These are phyloP conservation scores for Phlebiopsis flavidoalba DNA, from an alignment of 768 basidiomycete genomes.

Conservation along the genomic window DNA sequence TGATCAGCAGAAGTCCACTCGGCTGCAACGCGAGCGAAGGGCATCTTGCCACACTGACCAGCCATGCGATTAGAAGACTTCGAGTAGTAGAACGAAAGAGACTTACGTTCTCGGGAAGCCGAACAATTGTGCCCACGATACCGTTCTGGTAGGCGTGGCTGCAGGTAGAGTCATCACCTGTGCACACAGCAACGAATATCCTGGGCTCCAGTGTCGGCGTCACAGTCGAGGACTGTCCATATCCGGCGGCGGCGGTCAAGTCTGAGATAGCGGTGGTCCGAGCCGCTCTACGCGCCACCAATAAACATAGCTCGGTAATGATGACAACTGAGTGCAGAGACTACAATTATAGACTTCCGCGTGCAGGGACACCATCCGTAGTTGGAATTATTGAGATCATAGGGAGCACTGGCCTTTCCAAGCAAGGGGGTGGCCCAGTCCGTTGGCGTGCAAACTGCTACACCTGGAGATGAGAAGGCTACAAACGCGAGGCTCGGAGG, in stretches of 20 bases:
- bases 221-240: conserved; percentile 48
- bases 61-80: background rate
- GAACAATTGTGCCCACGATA: conserved; percentile 46
- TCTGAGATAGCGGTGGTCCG: conserved; percentile 28
- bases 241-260: conserved; percentile 40
- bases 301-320: background rate
- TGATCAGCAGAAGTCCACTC: conserved; percentile 40
- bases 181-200: conserved; percentile 48
- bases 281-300: conserved; percentile 10
- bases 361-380: background rate
- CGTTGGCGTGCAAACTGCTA: background rate
- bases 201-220: conserved; percentile 33
- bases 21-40: conserved; percentile 32
- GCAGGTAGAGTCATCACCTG: conserved; percentile 27
- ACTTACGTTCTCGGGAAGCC: conserved; percentile 44
- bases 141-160: conserved; percentile 34
- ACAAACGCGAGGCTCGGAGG: background rate
- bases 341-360: background rate
- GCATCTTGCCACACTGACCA: conserved; percentile 21
- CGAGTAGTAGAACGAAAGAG: conserved; percentile 12
- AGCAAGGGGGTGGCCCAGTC: background rate
- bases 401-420: background rate
- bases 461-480: background rate
- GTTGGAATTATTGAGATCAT: background rate
- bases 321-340: background rate